Percentiles rank a stretch among this genome's conserved stretches.
These are phyloP conservation scores for Tetrastigma voinierianum DNA, from an alignment of 164 flowering plant species.

Conservation along the genomic window DNA sequence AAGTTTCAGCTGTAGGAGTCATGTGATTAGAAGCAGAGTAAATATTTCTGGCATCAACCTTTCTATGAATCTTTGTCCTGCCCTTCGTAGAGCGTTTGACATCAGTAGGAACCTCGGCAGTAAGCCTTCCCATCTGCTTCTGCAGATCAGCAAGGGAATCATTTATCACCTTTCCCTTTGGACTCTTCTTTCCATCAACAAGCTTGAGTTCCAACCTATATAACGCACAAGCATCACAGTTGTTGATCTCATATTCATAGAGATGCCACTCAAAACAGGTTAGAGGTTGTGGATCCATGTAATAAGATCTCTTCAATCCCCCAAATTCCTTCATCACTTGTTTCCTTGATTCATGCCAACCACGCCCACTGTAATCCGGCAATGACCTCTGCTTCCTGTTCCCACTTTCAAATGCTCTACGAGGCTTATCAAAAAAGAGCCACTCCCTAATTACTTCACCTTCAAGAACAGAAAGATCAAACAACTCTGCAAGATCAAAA, in stretches of 20 bases:
- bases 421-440: conserved; percentile 98
- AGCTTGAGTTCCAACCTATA: conserved; percentile 88
- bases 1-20: conserved; percentile 35
- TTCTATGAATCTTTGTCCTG: conserved; percentile 38
- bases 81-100: conserved; percentile 61
- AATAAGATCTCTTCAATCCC: conserved; percentile 92
- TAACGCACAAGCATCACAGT: conserved; percentile 82
- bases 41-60: conserved; percentile 28
- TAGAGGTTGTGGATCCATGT: conserved; percentile 98
- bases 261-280: conserved; percentile 88
- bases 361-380: conserved; percentile 97
- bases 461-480: conserved; percentile 79
- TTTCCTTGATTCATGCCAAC: conserved; percentile 99
- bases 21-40: conserved; percentile 33
- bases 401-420: conserved; percentile 98
- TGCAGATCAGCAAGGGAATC: conserved; percentile 87
- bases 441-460: conserved; percentile 95
- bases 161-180: conserved; percentile 63
- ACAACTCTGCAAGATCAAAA: conserved; percentile 65
- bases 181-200: conserved; percentile 77
- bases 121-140: conserved; percentile 90
- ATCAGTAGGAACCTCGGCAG: conserved; percentile 74
- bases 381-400: conserved; percentile 94
- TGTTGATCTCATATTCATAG: conserved; percentile 91
- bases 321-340: conserved; percentile 90